Evolutionary conservation across 2,329 filamentous ascomycete genomes (phyloP).

Genomic region (Chaetomiaceae sp.): DNA sequence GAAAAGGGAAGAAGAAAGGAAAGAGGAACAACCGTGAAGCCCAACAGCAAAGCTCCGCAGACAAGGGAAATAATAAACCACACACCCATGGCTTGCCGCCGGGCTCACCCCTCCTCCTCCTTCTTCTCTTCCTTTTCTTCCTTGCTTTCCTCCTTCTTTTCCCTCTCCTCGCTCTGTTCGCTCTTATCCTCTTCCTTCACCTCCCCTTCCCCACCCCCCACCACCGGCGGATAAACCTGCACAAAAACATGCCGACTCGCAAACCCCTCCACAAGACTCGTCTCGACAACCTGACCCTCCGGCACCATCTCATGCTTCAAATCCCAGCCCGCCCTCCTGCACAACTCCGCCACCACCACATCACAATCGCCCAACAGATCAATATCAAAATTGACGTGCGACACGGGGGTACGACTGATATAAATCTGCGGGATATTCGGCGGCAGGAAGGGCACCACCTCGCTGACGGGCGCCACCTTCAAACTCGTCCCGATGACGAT

Average conservation of each 20-base stretch:
- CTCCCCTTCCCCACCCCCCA: not conserved
- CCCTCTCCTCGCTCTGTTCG: not conserved
- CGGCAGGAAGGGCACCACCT: slow-evolving; percentile 78
- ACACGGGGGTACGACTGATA: slow-evolving; percentile 77
- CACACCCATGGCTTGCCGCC: not conserved
- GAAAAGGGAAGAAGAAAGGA: not conserved
- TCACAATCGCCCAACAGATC: slow-evolving; percentile 96
- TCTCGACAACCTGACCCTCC: slow-evolving; percentile 56
- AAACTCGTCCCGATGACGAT: slow-evolving; percentile 95
- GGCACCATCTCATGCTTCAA: slow-evolving; percentile 79
- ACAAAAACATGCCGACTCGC: slow-evolving; percentile 42
- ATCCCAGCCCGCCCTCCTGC: slow-evolving; percentile 74
- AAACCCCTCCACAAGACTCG: slow-evolving; percentile 46
- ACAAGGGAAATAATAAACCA: not conserved
- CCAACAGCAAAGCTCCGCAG: not conserved
- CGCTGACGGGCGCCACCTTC: slow-evolving; percentile 91
- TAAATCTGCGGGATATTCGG: slow-evolving; percentile 84
- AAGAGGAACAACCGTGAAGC: not conserved
- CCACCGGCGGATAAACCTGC: slow-evolving; percentile 16
- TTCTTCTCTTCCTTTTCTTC: not conserved
- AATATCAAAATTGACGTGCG: slow-evolving; percentile 92
- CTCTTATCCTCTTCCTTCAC: not conserved
- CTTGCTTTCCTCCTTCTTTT: not conserved
- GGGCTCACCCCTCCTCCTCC: not conserved
- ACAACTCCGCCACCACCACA: slow-evolving; percentile 81